Evolutionary conservation across 1,284 basidiomycete genomes (phyloP).

Genomic region (Moesziomyces globuligerus): DNA sequence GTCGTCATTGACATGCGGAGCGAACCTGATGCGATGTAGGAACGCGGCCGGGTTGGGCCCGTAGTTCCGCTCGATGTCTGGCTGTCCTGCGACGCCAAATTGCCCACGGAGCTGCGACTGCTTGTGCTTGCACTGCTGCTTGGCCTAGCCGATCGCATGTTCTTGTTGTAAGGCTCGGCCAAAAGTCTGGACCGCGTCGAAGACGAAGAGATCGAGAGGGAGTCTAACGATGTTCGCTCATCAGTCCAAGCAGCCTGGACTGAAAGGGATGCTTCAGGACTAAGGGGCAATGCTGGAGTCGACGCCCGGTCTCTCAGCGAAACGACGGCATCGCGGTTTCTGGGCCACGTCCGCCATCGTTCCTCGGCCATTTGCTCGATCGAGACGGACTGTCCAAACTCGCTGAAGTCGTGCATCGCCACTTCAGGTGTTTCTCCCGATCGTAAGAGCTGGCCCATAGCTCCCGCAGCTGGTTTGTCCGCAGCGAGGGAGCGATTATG

Average conservation of each 20-base stretch:
- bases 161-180: constrained; percentile 37
- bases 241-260: neutral
- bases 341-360: constrained; percentile 38
- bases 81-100: constrained; percentile 4
- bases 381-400: constrained; percentile 37
- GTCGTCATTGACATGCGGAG: constrained; percentile 21
- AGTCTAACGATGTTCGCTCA: constrained; percentile 11
- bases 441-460: neutral
- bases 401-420: constrained; percentile 34
- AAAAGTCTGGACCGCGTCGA: constrained; percentile 21
- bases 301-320: neutral
- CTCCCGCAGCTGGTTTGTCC: neutral
- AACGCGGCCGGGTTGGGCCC: constrained; percentile 21
- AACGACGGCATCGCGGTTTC: constrained; percentile 7
- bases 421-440: constrained; percentile 12
- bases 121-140: constrained; percentile 32
- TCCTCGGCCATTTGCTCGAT: constrained; percentile 42
- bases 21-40: constrained; percentile 15
- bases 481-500: neutral
- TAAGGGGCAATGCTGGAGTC: neutral
- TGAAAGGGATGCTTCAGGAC: neutral
- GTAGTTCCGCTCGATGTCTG: constrained; percentile 6
- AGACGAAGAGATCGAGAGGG: constrained; percentile 10
- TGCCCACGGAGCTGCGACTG: constrained; percentile 20
- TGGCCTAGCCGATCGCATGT: constrained; percentile 20